Evolutionary conservation across 257 asterid genomes (phyloP).

Genomic region (Scutellaria barbata): DNA sequence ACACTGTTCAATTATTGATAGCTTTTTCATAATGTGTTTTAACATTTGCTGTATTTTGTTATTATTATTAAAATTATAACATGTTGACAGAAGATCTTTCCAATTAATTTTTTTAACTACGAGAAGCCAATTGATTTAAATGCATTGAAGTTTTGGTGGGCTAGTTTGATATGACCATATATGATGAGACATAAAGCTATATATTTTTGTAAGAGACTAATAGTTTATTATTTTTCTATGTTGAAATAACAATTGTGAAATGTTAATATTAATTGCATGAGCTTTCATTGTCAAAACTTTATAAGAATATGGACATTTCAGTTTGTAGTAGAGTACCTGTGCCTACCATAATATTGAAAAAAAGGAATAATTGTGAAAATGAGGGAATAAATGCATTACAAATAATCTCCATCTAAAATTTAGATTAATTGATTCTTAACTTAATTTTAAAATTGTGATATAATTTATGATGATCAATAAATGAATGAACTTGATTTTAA

Average conservation of each 20-base stretch:
- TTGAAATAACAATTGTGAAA: neutral
- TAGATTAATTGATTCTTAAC: no score
- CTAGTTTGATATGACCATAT: neutral
- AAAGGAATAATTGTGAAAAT: no score
- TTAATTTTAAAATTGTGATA: no score
- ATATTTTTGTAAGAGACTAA: neutral
- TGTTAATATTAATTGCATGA: neutral
- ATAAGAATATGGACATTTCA: slow-evolving; percentile 18
- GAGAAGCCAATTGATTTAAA: slow-evolving; percentile 17
- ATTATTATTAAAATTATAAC: neutral
- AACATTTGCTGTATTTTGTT: neutral
- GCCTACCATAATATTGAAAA: neutral
- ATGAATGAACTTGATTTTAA: no score
- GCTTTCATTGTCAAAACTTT: slow-evolving; percentile 25
- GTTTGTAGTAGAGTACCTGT: neutral
- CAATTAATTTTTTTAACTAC: neutral
- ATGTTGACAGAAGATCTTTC: neutral
- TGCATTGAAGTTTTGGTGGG: neutral
- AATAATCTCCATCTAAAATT: no score
- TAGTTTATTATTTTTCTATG: neutral
- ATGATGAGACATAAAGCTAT: neutral
- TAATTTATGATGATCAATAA: no score
- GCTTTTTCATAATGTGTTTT: no score
- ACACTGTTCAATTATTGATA: no score
- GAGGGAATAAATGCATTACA: no score